Base-by-base conservation (phyloP, 345 rosid species). In the Eucalyptus marginata region DNA sequence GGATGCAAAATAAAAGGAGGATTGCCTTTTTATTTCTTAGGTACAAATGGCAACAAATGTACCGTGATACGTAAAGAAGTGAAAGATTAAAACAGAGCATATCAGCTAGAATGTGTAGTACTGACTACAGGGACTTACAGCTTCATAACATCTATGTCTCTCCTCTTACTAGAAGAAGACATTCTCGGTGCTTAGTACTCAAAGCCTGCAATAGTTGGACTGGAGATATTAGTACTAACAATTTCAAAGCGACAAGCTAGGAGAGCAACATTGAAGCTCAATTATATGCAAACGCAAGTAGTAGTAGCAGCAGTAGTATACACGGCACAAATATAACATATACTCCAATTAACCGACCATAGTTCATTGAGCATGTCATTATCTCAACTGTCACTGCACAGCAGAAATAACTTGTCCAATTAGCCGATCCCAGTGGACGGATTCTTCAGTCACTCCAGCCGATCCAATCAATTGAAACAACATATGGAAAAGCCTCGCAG, bases 161-260 rank as follows among this genome's bases (percentile, higher is more conserved):
- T 93, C 87, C 95, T 92, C 93, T 93, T 94, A 93, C 94, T 93
- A 88, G 93, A 93, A 89, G 94, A 93, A 83, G 94, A 91, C 95
- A 94, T 92, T 68, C 54, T 87, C 86, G 54, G 87, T 50, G 88
- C 86, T 59, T 76, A 50, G 46, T 43, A 84, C 81, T 49, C 49
- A 27, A 87, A 89, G 52, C 71, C 91, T 90, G 91, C 88, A 86
- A 66, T 36, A 86, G 62, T 52, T 49, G 81, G 81, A 71, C 25
- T 36, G 81, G 46, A 71, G 81, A 10, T 24, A 51, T 71, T 71
- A 71, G 44, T 18, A 18, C 22, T 20, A 71, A 33, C 12, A 40
- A 18, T 71, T 71, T 18, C 81, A 71, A 33, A 71, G 5, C 11
- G 81, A 36, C 1, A 71, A 71, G 81, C 46, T 71, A 36, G 81